phyloP scores from a whole-genome alignment of 495 filamentous ascomycete species.

The Xylaria scruposa region DNA sequence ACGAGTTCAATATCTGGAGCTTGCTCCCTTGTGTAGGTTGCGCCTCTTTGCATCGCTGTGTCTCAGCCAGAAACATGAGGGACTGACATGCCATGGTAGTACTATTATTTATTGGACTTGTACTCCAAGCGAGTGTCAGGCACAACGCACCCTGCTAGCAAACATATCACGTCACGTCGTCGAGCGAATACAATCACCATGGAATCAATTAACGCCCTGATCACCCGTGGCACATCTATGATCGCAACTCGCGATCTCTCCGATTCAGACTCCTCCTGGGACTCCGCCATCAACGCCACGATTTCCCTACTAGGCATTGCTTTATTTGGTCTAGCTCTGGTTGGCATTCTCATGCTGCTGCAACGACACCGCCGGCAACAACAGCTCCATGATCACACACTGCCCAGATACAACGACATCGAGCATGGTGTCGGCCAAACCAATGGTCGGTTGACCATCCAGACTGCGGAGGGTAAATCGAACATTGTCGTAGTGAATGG shows the following conservation, averaged over 20 bases:
- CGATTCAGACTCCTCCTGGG: slow-evolving; percentile 49
- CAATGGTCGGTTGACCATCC: slow-evolving; percentile 55
- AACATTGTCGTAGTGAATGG: slow-evolving; percentile 74
- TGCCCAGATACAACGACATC: slow-evolving; percentile 62
- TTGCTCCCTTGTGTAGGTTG: slow-evolving; percentile 45
- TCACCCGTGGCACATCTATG: slow-evolving; percentile 47
- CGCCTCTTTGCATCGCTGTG: slow-evolving; percentile 15
- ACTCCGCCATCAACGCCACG: slow-evolving; percentile 70
- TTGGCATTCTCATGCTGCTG: slow-evolving; percentile 71
- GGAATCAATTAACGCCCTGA: slow-evolving; percentile 56
- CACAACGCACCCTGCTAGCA: slow-evolving; percentile 11
- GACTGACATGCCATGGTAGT: slow-evolving; percentile 15
- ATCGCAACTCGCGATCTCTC: slow-evolving; percentile 44
- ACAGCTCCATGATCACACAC: slow-evolving; percentile 58
- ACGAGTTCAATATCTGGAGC: slow-evolving; percentile 33
- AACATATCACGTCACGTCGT: not conserved
- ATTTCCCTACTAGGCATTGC: slow-evolving; percentile 81
- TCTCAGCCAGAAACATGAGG: not conserved
- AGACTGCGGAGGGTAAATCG: slow-evolving; percentile 71
- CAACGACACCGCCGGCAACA: slow-evolving; percentile 59
- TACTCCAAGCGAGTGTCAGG: slow-evolving; percentile 4
- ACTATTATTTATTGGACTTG: slow-evolving; percentile 15
- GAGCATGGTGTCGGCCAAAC: slow-evolving; percentile 59
- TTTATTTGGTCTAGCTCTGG: slow-evolving; percentile 68
- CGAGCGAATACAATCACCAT: slow-evolving; percentile 44